Evolutionary conservation across 2,329 filamentous ascomycete genomes (phyloP), one percentile per base, ranked within the genome.

Genomic region (Didymella lethalis): DNA sequence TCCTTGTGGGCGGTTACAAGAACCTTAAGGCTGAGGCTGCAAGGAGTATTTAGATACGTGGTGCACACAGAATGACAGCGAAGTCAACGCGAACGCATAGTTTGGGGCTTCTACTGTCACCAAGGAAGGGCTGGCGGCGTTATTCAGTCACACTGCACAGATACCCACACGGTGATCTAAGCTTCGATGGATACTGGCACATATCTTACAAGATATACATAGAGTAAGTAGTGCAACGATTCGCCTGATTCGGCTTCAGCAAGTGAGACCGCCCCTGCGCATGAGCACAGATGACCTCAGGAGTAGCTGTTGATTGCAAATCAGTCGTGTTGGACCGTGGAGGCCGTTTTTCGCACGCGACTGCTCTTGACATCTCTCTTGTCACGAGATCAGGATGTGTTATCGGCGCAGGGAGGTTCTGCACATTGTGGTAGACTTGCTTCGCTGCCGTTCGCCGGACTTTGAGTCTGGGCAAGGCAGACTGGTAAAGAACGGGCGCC

Each of bases 1-100:
- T 67, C 36, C 63, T 67, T 7, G 61, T 65, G 12, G 64, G 65
- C 20, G 64, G 64, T 48, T 66, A 64, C 32, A 65, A 59, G 7
- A 57, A 65, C 23, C 49, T 60, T 5, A 49, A 32, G 25, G 38
- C 3, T 28, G 49, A 32, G 31, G 45, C 8, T 40, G 38, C 5
- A 29, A 49, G 10, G 16, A 54, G 45, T 4, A 49, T 58, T 7
- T 58, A 49, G 55, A 46, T 40, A 8, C 59, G 48, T 4, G 43
- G 46, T 18, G 50, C 55, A 16, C 60, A 64, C n/a, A 60, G 43
- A n/a, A 40, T 66, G 11, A 63, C 57, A n/a, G 48, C 46, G 7
- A 56, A 51, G n/a, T 66, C 8, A 45, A 44, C 2, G 62, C 63
- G 1, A 48, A 59, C 20, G 66, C 61, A 3, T 67, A 67, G 29